Conservation (phyloP, 2,329 filamentous ascomycete genomes). For the Aureobasidium sp. region DNA sequence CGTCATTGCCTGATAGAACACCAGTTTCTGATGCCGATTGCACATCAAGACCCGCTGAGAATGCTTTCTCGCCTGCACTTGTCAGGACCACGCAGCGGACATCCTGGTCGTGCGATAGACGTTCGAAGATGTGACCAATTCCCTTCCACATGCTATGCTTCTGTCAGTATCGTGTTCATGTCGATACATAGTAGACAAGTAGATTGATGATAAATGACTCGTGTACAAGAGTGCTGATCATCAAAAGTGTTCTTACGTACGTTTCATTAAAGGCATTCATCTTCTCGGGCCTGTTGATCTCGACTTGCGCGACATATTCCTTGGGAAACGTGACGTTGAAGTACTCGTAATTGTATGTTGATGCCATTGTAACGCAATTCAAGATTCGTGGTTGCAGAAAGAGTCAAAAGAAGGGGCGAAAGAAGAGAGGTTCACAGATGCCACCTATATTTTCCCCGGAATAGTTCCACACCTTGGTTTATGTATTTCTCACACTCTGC, state of each 20-base stretch:
- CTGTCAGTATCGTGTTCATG: not conserved
- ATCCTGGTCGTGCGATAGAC: conserved; percentile 63
- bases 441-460: not conserved
- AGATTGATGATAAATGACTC: conserved; percentile 4
- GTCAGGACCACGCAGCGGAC: conserved; percentile 74
- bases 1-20: conserved; percentile 5
- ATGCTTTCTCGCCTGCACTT: conserved; percentile 74
- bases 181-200: not conserved
- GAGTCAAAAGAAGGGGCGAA: not conserved
- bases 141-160: conserved; percentile 70
- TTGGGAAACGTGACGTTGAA: conserved; percentile 68
- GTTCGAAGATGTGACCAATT: conserved; percentile 63
- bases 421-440: not conserved
- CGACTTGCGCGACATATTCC: conserved; percentile 75
- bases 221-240: not conserved
- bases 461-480: conserved; percentile 1
- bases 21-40: conserved; percentile 14
- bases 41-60: conserved; percentile 81
- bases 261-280: conserved; percentile 77
- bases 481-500: not conserved
- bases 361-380: not conserved
- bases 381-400: not conserved
- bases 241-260: conserved; percentile 34
- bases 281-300: conserved; percentile 82
- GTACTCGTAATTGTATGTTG: conserved; percentile 50